These are phyloP conservation scores for Phytopythium ostracodes DNA, from an alignment of 352 stramenopile genomes.

Conservation along the genomic window DNA sequence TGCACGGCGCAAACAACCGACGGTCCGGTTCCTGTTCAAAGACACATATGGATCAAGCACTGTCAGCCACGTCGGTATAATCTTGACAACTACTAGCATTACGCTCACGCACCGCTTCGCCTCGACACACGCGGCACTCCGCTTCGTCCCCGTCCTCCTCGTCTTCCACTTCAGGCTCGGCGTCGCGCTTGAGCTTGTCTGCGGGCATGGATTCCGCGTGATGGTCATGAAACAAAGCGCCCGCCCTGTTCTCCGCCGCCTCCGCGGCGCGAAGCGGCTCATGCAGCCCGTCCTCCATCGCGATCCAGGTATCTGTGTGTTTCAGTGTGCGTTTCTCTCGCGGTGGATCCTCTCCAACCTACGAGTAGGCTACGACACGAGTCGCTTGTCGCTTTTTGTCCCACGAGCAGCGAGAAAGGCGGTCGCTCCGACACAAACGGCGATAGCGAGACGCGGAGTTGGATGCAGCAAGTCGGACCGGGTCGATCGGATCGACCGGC, in stretches of 20 bases:
- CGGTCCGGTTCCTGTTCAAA: slow-evolving; percentile 51
- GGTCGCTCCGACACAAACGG: not conserved
- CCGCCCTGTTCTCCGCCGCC: not conserved
- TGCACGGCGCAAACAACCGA: slow-evolving; percentile 85
- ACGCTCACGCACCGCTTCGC: slow-evolving; percentile 70
- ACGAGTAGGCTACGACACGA: no score
- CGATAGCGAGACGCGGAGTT: not conserved
- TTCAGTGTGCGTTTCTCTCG: not conserved
- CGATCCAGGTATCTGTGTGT: not conserved
- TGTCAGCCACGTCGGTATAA: no score
- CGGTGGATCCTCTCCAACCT: not conserved
- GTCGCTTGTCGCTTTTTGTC: not conserved
- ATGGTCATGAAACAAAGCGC: not conserved
- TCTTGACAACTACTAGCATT: no score
- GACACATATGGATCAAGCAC: not conserved
- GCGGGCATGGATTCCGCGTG: not conserved
- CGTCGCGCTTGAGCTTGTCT: not conserved
- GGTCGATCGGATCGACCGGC: not conserved
- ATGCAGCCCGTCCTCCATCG: slow-evolving; percentile 7
- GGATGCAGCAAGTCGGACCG: not conserved
- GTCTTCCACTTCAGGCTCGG: slow-evolving; percentile 11
- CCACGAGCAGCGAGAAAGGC: not conserved
- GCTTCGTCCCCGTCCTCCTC: slow-evolving; percentile 68
- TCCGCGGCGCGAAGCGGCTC: slow-evolving; percentile 2
- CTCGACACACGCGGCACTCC: slow-evolving; percentile 93